Base-by-base conservation (phyloP, 495 filamentous ascomycete species). In the Hypoxylon perforatum region DNA sequence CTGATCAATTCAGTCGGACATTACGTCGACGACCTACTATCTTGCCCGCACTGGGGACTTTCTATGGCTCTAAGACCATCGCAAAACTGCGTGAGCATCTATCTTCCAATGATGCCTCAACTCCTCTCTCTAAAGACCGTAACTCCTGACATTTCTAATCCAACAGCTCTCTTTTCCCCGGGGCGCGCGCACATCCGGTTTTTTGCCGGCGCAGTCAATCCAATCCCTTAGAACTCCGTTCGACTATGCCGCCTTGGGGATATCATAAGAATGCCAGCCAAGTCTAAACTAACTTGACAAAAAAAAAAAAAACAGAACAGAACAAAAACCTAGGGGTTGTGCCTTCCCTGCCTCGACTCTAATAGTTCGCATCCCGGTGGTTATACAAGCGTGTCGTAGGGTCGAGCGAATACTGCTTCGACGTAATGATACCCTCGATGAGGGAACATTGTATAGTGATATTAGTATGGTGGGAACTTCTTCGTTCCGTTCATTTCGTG, bases 231-330 rank as follows among this genome's bases (percentile, higher is more conserved):
- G 14, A 60, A 66, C 63, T 60, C 63, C 63, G 38, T 54, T 35
- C 44, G 4, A 39, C 22, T 45, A 57, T 57, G 55, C 57, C 53
- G 50, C 50, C 19, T 9, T 22, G 19, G 41, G 64, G 64, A 61
- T 67, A 67, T 67, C 58, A 57, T 33, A 56, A n/a, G 7, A 25
- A 67, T 57, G 41, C 35, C 21, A 45, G 47, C 36, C 30, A 66
- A 44, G 21, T 47, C 36, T 17, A 38, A 57, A 30, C 5, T 8
- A 6, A 47, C 19, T 23, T n/a, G n/a, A n/a, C n/a, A 28, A 8
- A 28, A 30, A 28, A 28, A 46, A 5, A 14, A 57, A 53, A 55
- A 38, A 45, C 57, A 47, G 55, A 39, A 49, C 33, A 47, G 11
- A n/a, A n/a, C n/a, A n/a, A n/a, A n/a, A n/a, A n/a, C n/a, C n/a